Conservation (phyloP, 2,329 filamentous ascomycete species). For the Claviceps capensis region DNA sequence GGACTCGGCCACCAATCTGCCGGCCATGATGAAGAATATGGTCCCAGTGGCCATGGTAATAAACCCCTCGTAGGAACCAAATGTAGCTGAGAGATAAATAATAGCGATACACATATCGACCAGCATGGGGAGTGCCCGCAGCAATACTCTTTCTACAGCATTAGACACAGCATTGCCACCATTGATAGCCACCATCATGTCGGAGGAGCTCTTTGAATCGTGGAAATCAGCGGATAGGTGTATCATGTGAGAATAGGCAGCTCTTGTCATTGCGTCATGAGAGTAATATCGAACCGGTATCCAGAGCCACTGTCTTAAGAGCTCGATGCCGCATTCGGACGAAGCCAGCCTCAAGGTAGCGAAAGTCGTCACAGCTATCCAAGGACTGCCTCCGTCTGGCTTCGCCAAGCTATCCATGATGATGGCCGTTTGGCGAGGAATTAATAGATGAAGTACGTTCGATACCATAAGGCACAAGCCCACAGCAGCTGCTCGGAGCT, state of each 20-base stretch:
- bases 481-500: slow-evolving; percentile 54
- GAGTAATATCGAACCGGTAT: slow-evolving; percentile 45
- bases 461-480: slow-evolving; percentile 53
- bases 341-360: slow-evolving; percentile 36
- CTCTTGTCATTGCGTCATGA: slow-evolving; percentile 36
- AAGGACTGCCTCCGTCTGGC: slow-evolving; percentile 30
- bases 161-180: slow-evolving; percentile 39
- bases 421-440: slow-evolving; percentile 70
- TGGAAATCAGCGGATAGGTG: slow-evolving; percentile 48
- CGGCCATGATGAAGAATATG: slow-evolving; percentile 41
- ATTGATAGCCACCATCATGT: slow-evolving; percentile 43
- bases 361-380: slow-evolving; percentile 39
- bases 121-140: slow-evolving; percentile 45
- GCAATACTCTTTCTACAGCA: slow-evolving; percentile 43
- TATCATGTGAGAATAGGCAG: slow-evolving; percentile 46
- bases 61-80: slow-evolving; percentile 48
- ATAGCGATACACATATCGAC: slow-evolving; percentile 47
- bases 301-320: slow-evolving; percentile 42
- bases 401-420: slow-evolving; percentile 52
- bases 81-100: slow-evolving; percentile 43
- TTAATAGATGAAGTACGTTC: slow-evolving; percentile 61
- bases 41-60: slow-evolving; percentile 45
- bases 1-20: slow-evolving; percentile 35
- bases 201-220: slow-evolving; percentile 45
- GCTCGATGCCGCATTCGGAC: slow-evolving; percentile 40